Base-by-base conservation (phyloP, 371 early-diverging fungal species). In the Mortierella sp. region DNA sequence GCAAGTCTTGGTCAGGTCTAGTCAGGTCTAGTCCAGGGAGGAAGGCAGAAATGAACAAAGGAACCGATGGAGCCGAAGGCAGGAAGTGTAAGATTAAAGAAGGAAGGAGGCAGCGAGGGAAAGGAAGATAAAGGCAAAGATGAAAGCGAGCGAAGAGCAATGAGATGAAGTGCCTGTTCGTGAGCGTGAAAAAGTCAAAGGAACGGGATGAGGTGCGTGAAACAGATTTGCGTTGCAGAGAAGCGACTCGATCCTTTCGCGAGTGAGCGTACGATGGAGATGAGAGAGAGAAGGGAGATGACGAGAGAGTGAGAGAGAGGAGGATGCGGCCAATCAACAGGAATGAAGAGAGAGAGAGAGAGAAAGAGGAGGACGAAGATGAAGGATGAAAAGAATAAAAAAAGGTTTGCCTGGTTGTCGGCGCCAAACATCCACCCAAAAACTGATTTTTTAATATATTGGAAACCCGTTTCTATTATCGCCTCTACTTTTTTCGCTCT, bases 291-390 rank as follows among this genome's bases (percentile, higher is more conserved):
- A n/a, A n/a, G n/a, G 46, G n/a, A 15, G 64, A 43, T 11, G 23
- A 30, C 28, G n/a, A 43, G 27, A 44, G 42, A 26, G 39, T n/a
- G 60, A 48, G 54, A 28, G 44, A 34, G 30, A n/a, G 43, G 30
- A 26, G 6, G 55, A 34, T 37, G 6, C 12, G 51, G 28, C 17
- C 21, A 24, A 39, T 19, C 42, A 39, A 30, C 14, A 6, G 46
- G 53, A 19, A 21, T 14, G 8, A 37, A 12, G 41, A 46, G 37
- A 39, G 66, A 32, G 37, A 52, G 41, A 47, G 34, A 50, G 37
- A n/a, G 50, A 30, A 27, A 41, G 42, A 53, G 46, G 31, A 51
- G 26, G 32, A 49, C 23, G 47, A 6, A 28, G 23, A 27, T 19
- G 56, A 26, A 23, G 49, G 31, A 23, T 12, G 55, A 23, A 21